Conservation (phyloP, 176 grass and related monocot species). For the Hordeum vulgare region DNA sequence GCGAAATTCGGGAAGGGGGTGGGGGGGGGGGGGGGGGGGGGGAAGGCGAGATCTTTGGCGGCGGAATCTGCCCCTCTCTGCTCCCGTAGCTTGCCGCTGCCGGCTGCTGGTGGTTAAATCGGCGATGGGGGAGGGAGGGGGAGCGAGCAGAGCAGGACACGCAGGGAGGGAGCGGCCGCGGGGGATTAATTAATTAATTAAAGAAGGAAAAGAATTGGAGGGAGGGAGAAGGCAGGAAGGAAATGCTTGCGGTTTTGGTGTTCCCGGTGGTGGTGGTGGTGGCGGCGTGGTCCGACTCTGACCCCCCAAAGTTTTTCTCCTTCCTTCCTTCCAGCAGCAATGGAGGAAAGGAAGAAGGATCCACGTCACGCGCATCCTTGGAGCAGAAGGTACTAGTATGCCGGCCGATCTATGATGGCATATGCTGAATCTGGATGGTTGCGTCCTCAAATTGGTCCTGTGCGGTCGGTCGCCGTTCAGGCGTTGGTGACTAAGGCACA, state of each 20-base stretch:
- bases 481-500: too few species aligned
- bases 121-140: not conserved
- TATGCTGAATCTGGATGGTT: not conserved
- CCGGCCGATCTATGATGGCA: not conserved
- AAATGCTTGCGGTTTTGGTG: constrained; percentile 6
- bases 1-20: not conserved
- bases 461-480: too few species aligned
- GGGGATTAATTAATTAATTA: not conserved
- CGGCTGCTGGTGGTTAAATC: not conserved
- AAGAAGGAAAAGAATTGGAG: not conserved
- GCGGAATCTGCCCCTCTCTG: not conserved
- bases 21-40: fast-evolving
- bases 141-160: not conserved
- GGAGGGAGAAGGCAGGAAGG: not conserved
- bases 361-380: too few species aligned
- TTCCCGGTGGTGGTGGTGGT: not conserved
- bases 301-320: not conserved
- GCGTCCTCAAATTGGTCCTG: not conserved
- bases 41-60: not conserved
- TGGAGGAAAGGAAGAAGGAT: too few species aligned
- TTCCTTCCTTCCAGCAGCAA: too few species aligned
- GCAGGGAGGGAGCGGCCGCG: not conserved
- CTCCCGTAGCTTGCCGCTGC: not conserved
- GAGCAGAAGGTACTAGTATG: too few species aligned
- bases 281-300: not conserved